These are phyloP conservation scores for Leccinum pseudoinsigne DNA, from an alignment of 1,284 basidiomycete species.

Conservation along the genomic window DNA sequence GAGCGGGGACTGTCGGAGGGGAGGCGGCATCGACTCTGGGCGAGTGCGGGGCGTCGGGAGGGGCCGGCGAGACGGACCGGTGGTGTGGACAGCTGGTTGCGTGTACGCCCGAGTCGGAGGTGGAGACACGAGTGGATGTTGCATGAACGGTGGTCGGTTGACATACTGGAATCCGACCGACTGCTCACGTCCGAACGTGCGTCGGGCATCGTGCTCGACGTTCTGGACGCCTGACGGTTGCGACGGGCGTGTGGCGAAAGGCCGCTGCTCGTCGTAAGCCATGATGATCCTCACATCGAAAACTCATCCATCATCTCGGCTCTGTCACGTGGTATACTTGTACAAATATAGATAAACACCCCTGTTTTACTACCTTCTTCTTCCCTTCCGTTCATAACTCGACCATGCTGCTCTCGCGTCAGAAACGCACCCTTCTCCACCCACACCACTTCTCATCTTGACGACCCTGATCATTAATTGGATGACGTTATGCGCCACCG, in stretches of 20 bases:
- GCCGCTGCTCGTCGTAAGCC: conserved; percentile 25
- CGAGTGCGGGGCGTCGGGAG: conserved; percentile 32
- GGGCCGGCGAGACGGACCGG: conserved; percentile 28
- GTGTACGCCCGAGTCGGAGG: conserved; percentile 6
- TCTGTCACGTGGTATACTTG: conserved; percentile 17
- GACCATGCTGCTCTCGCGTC: conserved; percentile 35
- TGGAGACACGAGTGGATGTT: conserved; percentile 6
- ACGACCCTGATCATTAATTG: conserved; percentile 82
- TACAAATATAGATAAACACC: conserved; percentile 26
- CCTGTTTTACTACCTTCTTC: conserved; percentile 12
- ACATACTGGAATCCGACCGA: conserved; percentile 25
- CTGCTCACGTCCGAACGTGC: conserved; percentile 13
- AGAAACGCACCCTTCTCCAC: conserved; percentile 8
- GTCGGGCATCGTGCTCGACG: conserved; percentile 13
- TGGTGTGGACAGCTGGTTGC: conserved; percentile 9
- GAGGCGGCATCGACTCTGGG: conserved; percentile 33
- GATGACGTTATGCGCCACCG: conserved; percentile 91
- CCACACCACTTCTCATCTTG: conserved; percentile 46
- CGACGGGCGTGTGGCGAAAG: conserved; percentile 7
- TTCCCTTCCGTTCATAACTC: background rate
- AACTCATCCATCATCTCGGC: conserved; percentile 1
- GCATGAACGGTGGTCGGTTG: conserved; percentile 4
- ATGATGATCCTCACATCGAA: conserved; percentile 17
- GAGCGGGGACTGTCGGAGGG: conserved; percentile 23
- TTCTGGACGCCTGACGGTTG: conserved; percentile 9